Conservation (phyloP, 2,329 filamentous ascomycete genomes). For the Albifimbria verrucaria region DNA sequence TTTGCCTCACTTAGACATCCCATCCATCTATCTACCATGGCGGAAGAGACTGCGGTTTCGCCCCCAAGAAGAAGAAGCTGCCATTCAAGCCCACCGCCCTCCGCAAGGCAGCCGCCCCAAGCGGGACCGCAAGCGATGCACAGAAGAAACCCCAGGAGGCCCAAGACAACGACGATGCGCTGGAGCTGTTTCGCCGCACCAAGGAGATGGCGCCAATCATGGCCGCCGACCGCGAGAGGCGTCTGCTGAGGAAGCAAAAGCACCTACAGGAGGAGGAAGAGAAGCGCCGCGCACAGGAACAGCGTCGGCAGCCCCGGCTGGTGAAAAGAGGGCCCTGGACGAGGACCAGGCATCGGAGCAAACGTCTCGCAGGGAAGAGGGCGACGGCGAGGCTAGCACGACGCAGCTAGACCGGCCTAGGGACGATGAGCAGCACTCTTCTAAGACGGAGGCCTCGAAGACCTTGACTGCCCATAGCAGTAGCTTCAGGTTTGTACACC, state of each 20-base stretch:
- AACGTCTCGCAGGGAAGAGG: neutral
- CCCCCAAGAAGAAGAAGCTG: conserved; percentile 36
- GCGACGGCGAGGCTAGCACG: neutral
- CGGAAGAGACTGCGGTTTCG: conserved; percentile 20
- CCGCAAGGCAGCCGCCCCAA: conserved; percentile 27
- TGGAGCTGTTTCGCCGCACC: conserved; percentile 48
- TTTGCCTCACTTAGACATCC: too few species aligned
- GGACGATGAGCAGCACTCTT: neutral
- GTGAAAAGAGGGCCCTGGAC: conserved; percentile 17
- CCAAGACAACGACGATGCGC: conserved; percentile 25
- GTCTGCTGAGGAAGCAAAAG: conserved; percentile 20
- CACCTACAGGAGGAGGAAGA: conserved; percentile 16
- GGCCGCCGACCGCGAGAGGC: conserved; percentile 35
- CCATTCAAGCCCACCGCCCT: conserved; percentile 49
- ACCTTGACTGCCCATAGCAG: neutral
- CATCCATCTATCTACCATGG: conserved; percentile 28
- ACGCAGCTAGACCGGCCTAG: neutral
- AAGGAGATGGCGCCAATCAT: conserved; percentile 46
- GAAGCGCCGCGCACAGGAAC: conserved; percentile 13
- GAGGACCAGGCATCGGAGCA: conserved; percentile 9
- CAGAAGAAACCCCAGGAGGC: neutral
- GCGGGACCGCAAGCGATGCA: conserved; percentile 11
- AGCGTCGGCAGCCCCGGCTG: conserved; percentile 4
- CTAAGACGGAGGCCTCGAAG: neutral
- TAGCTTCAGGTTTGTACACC: conserved; percentile 16